A percentile compares a stretch with the other conserved stretches of the same genome.
phyloP scores from a whole-genome alignment of 2,329 filamentous ascomycete genomes.

The Monilinia aucupariae region DNA sequence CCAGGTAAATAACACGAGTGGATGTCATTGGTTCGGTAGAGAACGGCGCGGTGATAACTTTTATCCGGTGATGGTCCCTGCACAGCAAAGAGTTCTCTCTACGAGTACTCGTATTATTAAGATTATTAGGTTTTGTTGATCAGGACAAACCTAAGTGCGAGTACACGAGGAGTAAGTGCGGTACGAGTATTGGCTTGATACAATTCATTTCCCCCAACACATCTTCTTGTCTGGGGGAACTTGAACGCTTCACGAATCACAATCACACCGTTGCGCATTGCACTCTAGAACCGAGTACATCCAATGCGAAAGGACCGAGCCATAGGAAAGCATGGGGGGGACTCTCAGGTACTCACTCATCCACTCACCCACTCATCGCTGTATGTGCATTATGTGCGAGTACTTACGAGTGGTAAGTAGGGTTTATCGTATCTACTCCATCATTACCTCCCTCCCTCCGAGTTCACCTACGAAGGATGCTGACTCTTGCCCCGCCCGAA shows the following conservation, averaged over 20 bases:
- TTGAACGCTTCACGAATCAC: neutral
- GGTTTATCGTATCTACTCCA: too few relatives aligned
- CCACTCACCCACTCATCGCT: too few relatives aligned
- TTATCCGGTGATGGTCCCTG: slow-evolving; percentile 5
- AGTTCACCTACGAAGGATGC: too few relatives aligned
- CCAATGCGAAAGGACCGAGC: neutral
- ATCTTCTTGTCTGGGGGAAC: neutral
- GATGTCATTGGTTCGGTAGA: slow-evolving; percentile 5
- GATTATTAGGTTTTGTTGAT: too few relatives aligned
- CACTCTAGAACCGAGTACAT: neutral
- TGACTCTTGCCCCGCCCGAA: neutral
- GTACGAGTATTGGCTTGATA: too few relatives aligned
- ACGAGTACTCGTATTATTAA: too few relatives aligned
- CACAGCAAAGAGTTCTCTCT: neutral
- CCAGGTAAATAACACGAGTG: neutral
- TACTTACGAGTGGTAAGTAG: too few relatives aligned
- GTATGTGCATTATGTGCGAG: too few relatives aligned
- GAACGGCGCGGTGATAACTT: neutral
- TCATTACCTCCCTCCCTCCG: too few relatives aligned
- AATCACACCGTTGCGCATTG: neutral
- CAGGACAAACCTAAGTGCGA: too few relatives aligned
- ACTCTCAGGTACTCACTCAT: neutral
- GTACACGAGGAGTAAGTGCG: too few relatives aligned
- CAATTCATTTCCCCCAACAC: too few relatives aligned
- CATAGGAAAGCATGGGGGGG: neutral